Base-by-base conservation (phyloP, 1,284 basidiomycete genomes). In the Melampsora abietis-canadensis region DNA sequence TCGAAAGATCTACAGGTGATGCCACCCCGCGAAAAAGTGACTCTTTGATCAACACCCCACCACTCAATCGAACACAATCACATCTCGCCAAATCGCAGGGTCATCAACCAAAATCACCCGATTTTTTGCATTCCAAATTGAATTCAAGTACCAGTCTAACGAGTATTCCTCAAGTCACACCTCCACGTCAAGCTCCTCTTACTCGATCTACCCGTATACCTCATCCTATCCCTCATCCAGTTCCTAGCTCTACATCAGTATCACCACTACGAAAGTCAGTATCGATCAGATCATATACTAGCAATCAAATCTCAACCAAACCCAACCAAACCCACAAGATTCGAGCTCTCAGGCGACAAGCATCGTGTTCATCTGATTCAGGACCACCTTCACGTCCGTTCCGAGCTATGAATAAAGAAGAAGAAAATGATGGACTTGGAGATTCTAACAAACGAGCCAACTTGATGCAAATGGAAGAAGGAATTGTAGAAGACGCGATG, bases 401-500 rank as follows among this genome's bases (percentile, higher is more conserved):
- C 14, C 51, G 51, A 6, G 64, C 40, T 15, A 7, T 79, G 78
- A 68, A 80, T 78, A 6, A 63, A 61, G 68, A 48, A 27, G 10
- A 65, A 31, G 66, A 69, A 68, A 34, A 77, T 76, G 21, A 67
- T 73, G 31, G 60, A 76, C 0, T 37, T 73, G 8, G 79, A 82
- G 27, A 91, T 90, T 83, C 92, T 91, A 82, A 87, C 85, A 68
- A 91, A 89, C 77, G 84, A 40, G 51, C 27, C 6, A 27, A 68
- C 57, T 62, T 72, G 57, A 63, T 61, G 60, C 72, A 57, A 40
- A 54, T 47, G 68, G 72, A 57, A 57, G 86, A 86, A 77, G 85
- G 85, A 6, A 84, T 90, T 17, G 86, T 92, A 0, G 92, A 94
- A 79, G 92, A 94, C 80, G 90, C 89, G 40, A 83, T 92, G 77